Conservation (phyloP, 371 early-diverging fungal genomes). For the Mucor lusitanicus region DNA sequence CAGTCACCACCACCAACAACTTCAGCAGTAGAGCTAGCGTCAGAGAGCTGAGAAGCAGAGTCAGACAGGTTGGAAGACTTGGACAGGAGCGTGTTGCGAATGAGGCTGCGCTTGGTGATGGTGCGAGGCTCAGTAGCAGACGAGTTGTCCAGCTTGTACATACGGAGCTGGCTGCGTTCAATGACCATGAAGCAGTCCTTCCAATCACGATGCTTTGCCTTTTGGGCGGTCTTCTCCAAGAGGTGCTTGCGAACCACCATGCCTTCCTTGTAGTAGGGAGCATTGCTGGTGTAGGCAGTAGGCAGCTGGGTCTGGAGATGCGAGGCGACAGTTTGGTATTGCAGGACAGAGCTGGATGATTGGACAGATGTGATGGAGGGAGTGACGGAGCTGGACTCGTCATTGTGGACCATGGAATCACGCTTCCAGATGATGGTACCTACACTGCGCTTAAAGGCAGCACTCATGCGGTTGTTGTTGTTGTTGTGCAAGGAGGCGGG, state of each 20-base stretch:
- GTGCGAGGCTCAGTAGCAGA: neutral
- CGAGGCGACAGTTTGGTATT: constrained; percentile 34
- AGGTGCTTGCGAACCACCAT: constrained; percentile 82
- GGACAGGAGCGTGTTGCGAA: constrained; percentile 5
- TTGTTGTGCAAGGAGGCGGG: neutral
- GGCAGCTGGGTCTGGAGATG: constrained; percentile 21
- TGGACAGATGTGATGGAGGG: constrained; percentile 8
- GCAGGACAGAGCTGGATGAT: constrained; percentile 13
- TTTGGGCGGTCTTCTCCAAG: constrained; percentile 69
- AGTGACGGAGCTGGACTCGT: constrained; percentile 31
- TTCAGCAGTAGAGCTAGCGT: neutral
- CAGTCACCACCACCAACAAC: constrained; percentile 21
- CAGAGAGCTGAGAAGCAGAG: constrained; percentile 18
- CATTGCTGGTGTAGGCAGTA: constrained; percentile 22
- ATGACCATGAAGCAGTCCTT: constrained; percentile 73
- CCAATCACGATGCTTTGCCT: constrained; percentile 83
- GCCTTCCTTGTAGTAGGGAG: constrained; percentile 64
- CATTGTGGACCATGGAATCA: constrained; percentile 12
- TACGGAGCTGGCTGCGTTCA: constrained; percentile 71
- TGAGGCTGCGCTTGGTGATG: constrained; percentile 14
- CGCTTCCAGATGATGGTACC: constrained; percentile 42
- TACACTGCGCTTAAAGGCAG: constrained; percentile 41
- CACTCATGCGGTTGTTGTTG: constrained; percentile 19
- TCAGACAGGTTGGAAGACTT: constrained; percentile 41
- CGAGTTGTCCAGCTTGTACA: constrained; percentile 72